Conservation (phyloP, 345 rosid species). For the Rhizophora mangle region DNA sequence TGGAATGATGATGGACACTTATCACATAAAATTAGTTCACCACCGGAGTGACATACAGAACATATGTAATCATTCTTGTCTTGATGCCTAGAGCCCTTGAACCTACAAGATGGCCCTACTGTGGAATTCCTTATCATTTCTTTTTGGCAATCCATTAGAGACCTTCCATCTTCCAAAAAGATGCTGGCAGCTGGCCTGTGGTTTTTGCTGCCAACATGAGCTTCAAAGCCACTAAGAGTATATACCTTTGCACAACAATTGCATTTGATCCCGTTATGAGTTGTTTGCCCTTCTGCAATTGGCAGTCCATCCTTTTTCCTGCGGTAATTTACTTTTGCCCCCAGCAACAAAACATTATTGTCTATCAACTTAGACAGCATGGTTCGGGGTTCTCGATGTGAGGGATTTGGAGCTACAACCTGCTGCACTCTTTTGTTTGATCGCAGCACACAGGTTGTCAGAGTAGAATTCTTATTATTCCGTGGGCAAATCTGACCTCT, state of each 20-base stretch:
- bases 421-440: slow-evolving; percentile 53
- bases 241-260: slow-evolving; percentile 54
- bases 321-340: slow-evolving; percentile 49
- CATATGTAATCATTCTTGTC: slow-evolving; percentile 58
- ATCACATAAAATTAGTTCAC: slow-evolving; percentile 71
- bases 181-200: slow-evolving; percentile 52
- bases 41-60: slow-evolving; percentile 77
- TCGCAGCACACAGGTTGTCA: slow-evolving; percentile 25
- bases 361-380: slow-evolving; percentile 72
- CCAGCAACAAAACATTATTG: slow-evolving; percentile 51
- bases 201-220: slow-evolving; percentile 47
- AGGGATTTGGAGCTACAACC: slow-evolving; percentile 29
- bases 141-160: slow-evolving; percentile 60
- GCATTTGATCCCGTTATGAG: slow-evolving; percentile 68
- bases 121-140: slow-evolving; percentile 28
- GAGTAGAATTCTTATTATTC: slow-evolving; percentile 12
- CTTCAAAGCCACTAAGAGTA: slow-evolving; percentile 47
- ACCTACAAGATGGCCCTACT: slow-evolving; percentile 20
- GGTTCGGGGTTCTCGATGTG: slow-evolving; percentile 45
- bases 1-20: slow-evolving; percentile 87
- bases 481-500: neutral
- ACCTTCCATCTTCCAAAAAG: slow-evolving; percentile 70
- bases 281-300: slow-evolving; percentile 51
- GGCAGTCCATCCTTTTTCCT: slow-evolving; percentile 24
- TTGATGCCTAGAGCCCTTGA: slow-evolving; percentile 28